Evolutionary conservation across 345 rosid genomes (phyloP), one percentile per base, ranked within the genome.

Genomic region (Kernera saxatilis): DNA sequence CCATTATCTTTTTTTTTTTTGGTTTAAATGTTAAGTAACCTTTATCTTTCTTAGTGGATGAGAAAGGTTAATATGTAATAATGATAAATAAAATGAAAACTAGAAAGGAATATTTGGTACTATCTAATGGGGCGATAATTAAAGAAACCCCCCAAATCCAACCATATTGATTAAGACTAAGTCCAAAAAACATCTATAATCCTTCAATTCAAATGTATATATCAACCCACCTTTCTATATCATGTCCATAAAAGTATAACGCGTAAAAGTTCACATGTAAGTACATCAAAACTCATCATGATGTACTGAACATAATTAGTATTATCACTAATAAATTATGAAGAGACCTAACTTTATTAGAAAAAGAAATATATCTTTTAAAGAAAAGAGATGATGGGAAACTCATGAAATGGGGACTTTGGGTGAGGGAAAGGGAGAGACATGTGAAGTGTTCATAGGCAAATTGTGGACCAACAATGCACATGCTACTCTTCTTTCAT

Each of bases 401-500:
- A 61, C 78, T 75, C 74, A 75, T 61, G 70, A 60, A 75, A 68
- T 75, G 69, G 64, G 22, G 40, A 58, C 48, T 75, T 51, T 62
- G 78, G 68, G 58, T 44, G 51, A 75, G 64, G 51, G 35, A 69
- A 69, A 75, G 70, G 61, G 68, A 70, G 67, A 69, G 70, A 69
- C 74, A 68, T 75, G 74, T 75, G 78, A 75, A 69, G 69, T 74
- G 78, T 74, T 67, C 74, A 75, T 75, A 75, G 70, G 64, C 58
- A 75, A 75, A 52, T 60, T 75, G 78, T 75, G 78, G 78, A 75
- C 78, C 78, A 75, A 21, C 78, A 44, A 61, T 17, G 70, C 78
- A 75, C 78, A 69, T 68, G 78, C 74, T 61, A 51, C 63, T 52
- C 70, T 52, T 68, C 74, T 75, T 68, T 68, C 50, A 33, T 68